Evolutionary conservation across 208 protist genomes (phyloP), one percentile per base, ranked within the genome.

Genomic region (Tritrichomonas musculus): DNA sequence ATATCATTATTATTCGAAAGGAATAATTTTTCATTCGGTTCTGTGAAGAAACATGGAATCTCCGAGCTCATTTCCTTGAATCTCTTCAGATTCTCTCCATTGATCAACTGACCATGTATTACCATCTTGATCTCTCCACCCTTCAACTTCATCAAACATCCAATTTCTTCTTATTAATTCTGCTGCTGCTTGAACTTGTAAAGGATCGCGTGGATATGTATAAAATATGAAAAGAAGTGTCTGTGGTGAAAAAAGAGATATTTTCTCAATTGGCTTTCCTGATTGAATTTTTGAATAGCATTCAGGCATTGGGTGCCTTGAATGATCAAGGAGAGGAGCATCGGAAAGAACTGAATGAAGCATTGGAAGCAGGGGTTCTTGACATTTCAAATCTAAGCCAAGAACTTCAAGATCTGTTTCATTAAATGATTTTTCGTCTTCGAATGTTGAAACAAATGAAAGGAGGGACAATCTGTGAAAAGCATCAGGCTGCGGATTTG

Each of bases 271-370:
- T 57, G 77, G 77, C 2, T 88, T 50, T n/a, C 47, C 77, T 57
- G 77, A 8, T 60, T 0, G 8, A 20, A 88, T 9, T 39, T 44
- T 47, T 25, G 77, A 11, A 39, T 88, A 88, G 27, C 77, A 53
- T 47, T 88, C 47, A 39, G 77, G 77, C 41, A 88, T 88, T 60
- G 77, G 77, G 39, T 88, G 44, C 14, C 47, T 47, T 39, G 77
- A 88, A 39, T 88, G 44, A 20, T 88, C 47, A 44, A 88, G 44
- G n/a, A 88, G 47, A 39, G 77, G 77, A 39, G 77, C 77, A 88
- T 88, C 77, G 13, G 77, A 88, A 60, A 88, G 77, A 60, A 88
- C 77, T 53, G 77, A 88, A 17, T 88, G 77, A 8, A 88, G 47
- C 77, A 88, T 88, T 57, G 77, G 77, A 9, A 88, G 44, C 33